These are phyloP conservation scores for Cytospora piceae DNA, from an alignment of 2,329 filamentous ascomycete species.

Conservation along the genomic window DNA sequence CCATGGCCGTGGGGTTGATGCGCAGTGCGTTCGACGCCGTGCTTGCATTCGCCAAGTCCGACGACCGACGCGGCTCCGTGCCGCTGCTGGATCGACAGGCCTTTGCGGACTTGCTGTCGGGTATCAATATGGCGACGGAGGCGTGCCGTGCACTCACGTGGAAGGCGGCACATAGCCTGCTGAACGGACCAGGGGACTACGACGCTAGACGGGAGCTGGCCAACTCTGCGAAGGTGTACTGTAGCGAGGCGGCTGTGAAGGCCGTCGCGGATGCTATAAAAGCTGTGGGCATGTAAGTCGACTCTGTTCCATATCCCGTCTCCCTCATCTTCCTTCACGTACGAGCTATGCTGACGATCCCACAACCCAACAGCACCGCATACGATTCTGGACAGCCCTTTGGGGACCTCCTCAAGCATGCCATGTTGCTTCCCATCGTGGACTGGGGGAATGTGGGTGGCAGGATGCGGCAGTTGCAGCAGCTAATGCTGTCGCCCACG, in stretches of 20 bases:
- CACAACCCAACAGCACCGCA: constrained; percentile 34
- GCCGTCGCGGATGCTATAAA: constrained; percentile 54
- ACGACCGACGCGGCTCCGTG: constrained; percentile 47
- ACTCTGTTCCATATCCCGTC: not conserved
- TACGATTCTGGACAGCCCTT: constrained; percentile 49
- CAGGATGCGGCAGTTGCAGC: constrained; percentile 50
- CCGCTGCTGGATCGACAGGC: constrained; percentile 50
- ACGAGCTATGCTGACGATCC: constrained; percentile 6
- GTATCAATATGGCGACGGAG: constrained; percentile 30
- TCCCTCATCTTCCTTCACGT: constrained; percentile 38
- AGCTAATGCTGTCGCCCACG: constrained; percentile 45
- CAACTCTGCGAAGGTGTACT: constrained; percentile 55
- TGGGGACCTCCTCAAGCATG: constrained; percentile 47
- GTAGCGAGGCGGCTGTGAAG: constrained; percentile 53
- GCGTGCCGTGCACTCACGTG: constrained; percentile 35
- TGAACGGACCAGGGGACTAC: constrained; percentile 46
- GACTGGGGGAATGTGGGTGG: constrained; percentile 59
- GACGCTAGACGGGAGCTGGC: constrained; percentile 48
- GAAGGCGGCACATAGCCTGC: constrained; percentile 40
- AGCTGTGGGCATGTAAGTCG: constrained; percentile 46
- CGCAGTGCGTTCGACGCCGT: constrained; percentile 54
- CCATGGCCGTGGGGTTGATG: constrained; percentile 55
- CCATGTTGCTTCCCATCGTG: constrained; percentile 52
- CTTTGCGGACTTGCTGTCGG: constrained; percentile 37
- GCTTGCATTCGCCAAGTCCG: constrained; percentile 49